These are phyloP conservation scores for Emergomyces pasteurianus DNA, from an alignment of 2,329 filamentous ascomycete genomes.

Conservation along the genomic window DNA sequence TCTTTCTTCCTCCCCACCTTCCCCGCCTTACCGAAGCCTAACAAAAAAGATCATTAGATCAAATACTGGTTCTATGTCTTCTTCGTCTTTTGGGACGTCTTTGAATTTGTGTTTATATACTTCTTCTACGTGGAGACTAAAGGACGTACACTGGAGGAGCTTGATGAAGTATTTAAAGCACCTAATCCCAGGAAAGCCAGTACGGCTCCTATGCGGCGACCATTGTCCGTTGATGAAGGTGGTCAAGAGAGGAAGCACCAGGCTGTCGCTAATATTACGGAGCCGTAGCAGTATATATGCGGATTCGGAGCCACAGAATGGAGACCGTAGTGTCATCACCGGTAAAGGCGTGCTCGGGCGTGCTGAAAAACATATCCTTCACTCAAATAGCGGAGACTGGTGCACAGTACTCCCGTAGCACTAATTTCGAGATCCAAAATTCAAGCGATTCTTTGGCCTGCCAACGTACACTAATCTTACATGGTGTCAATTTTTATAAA, in stretches of 20 bases:
- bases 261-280: neutral
- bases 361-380: neutral
- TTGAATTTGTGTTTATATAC: conserved; percentile 20
- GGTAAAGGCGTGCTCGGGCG: too few relatives aligned
- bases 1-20: neutral
- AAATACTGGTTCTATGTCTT: conserved; percentile 22
- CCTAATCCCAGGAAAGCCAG: conserved; percentile 10
- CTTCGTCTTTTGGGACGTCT: conserved; percentile 19
- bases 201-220: neutral
- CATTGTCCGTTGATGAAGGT: neutral
- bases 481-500: neutral
- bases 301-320: neutral
- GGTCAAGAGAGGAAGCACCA: neutral
- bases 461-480: neutral
- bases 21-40: neutral
- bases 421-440: neutral
- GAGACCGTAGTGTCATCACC: neutral
- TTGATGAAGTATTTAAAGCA: conserved; percentile 32
- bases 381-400: neutral
- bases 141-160: conserved; percentile 20
- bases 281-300: neutral
- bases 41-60: conserved; percentile 3
- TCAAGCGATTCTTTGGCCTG: neutral
- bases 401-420: neutral
- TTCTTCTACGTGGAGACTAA: conserved; percentile 25